A percentile compares a stretch with the other conserved stretches of the same genome.
Evolutionary conservation across 2,329 filamentous ascomycete species (phyloP).

Genomic region (Raffaelea albimanens): DNA sequence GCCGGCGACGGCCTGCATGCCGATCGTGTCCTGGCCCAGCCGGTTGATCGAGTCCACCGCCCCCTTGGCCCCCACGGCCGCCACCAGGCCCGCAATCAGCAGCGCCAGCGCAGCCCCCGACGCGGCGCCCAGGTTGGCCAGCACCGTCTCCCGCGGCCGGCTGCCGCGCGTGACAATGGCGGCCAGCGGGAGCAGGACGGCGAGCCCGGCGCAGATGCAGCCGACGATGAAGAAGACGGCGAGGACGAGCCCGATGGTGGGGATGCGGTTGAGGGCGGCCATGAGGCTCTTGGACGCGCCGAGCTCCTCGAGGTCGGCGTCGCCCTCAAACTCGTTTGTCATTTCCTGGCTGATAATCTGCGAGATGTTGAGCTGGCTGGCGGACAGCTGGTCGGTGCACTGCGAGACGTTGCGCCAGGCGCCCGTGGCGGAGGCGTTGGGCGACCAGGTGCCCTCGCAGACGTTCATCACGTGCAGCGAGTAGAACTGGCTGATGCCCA

Average conservation of each 20-base stretch:
- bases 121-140: slow-evolving; percentile 28
- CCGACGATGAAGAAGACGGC: slow-evolving; percentile 40
- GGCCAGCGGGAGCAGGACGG: slow-evolving; percentile 31
- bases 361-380: slow-evolving; percentile 30
- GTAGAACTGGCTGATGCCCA: slow-evolving; percentile 24
- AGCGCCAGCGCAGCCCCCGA: slow-evolving; percentile 21
- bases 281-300: slow-evolving; percentile 34
- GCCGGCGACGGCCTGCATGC: slow-evolving; percentile 33
- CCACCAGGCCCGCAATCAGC: slow-evolving; percentile 9
- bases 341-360: slow-evolving; percentile 36
- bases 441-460: slow-evolving; percentile 21
- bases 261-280: slow-evolving; percentile 38
- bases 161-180: slow-evolving; percentile 17
- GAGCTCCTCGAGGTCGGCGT: slow-evolving; percentile 35
- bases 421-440: slow-evolving; percentile 14
- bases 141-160: slow-evolving; percentile 13
- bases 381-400: slow-evolving; percentile 14
- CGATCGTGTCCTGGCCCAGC: slow-evolving; percentile 28
- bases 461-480: slow-evolving; percentile 20
- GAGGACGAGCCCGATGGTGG: slow-evolving; percentile 35
- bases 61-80: slow-evolving; percentile 2
- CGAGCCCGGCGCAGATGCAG: slow-evolving; percentile 30
- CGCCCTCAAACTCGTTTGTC: slow-evolving; percentile 28
- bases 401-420: slow-evolving; percentile 16
- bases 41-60: slow-evolving; percentile 14